Base-by-base conservation (phyloP, 495 filamentous ascomycete genomes). In the Bryoglossum gracile region DNA sequence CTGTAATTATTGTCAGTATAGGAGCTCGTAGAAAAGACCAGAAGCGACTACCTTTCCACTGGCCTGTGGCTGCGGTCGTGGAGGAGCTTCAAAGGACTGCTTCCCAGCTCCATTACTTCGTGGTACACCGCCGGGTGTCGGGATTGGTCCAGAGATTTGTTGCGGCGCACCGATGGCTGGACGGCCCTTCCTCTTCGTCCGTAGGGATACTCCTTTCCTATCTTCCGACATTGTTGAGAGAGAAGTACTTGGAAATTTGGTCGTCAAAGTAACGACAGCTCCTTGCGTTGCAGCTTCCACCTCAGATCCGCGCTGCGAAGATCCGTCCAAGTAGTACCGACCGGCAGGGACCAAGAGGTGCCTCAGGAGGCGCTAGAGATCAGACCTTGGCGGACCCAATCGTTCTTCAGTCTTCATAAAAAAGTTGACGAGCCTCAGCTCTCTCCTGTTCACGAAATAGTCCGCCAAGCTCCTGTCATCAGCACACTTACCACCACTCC, bases 151-250 rank as follows among this genome's bases (percentile, higher is more conserved):
- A 19, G 81, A 82, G 52, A 94, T 89, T 64, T 88, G 84, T 54
- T 83, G 78, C 4, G 88, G 85, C n/a, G 83, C 84, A 66, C 86
- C 89, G 65, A 94, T 89, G 53, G 82, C 75, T 40, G 85, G 82
- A 8, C 81, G 78, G 13, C 75, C 77, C 46, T 88, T 85, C 58
- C 87, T 77, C 72, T 92, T 94, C 60, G 84, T 94, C 47, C 92
- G 82, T 48, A 98, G 81, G 37, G 91, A 96, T 58, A 95, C 85
- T 64, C 80, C 69, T 60, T 73, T 17, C 18, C 40, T 56, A 8
- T 48, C 54, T 55, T 88, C 82, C 43, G 82, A 80, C 65, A 74
- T 75, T 46, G 56, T 37, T 48, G 14, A 14, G 16, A 5, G 6
- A 8, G 34, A 41, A 22, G 9, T 30, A 3, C n/a, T 48, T 33